A percentile compares a stretch with the other conserved stretches of the same genome.
phyloP scores from a whole-genome alignment of 371 early-diverging fungal genomes.

The Actinomortierella ambigua region DNA sequence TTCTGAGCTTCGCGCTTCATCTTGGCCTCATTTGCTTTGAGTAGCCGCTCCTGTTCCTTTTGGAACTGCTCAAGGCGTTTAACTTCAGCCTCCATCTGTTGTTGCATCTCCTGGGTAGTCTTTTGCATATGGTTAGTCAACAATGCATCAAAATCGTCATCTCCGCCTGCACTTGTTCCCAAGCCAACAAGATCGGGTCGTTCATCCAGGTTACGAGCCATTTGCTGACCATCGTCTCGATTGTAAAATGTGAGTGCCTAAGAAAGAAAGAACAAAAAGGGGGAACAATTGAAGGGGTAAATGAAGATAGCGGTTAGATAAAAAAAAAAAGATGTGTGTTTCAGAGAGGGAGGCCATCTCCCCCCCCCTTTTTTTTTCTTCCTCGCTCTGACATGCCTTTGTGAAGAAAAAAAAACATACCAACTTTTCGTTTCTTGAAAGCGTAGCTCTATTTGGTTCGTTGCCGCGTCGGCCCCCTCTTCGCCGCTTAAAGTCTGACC shows the following conservation, averaged over 20 bases:
- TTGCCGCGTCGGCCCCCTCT: too few species aligned
- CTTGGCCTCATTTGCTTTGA: conserved; percentile 7
- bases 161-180: conserved; percentile 1
- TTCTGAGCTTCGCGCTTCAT: background rate
- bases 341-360: too few species aligned
- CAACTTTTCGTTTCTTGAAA: too few species aligned
- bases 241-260: background rate
- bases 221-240: background rate
- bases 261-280: background rate
- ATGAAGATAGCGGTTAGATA: background rate
- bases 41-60: conserved; percentile 13
- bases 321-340: background rate
- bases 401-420: too few species aligned
- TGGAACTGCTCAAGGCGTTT: conserved; percentile 20
- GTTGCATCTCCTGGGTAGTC: conserved; percentile 27
- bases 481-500: too few species aligned
- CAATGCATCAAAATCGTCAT: conserved; percentile 29
- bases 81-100: conserved; percentile 23
- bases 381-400: too few species aligned
- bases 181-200: conserved; percentile 32
- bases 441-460: too few species aligned
- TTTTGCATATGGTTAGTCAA: conserved; percentile 31
- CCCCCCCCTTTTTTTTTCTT: too few species aligned
- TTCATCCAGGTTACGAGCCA: conserved; percentile 7
- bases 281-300: background rate